Evolutionary conservation across 768 basidiomycete species (phyloP), one percentile per base, ranked within the genome.

Genomic region (Rhizopogon vinicolor): DNA sequence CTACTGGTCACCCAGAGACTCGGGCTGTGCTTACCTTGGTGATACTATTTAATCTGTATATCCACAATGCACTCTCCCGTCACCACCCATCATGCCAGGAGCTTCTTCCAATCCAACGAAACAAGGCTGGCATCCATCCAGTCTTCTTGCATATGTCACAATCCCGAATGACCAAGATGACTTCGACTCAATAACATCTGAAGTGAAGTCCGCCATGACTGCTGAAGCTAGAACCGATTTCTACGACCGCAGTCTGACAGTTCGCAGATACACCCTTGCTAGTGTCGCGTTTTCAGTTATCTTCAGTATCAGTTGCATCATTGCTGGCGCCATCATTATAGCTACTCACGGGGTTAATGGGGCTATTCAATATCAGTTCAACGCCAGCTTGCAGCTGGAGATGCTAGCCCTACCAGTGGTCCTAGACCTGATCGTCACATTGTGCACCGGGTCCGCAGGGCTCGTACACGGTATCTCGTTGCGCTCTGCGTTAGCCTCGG

Each of bases 391-490:
- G 59, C 35, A 62, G 48, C 55, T 51, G n/a, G 65, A 70, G 40
- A 35, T 61, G 3, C 35, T 70, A 31, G 37, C 16, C 44, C 60
- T 70, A 25, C 25, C 25, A 4, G 25, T 72, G 8, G 62, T 19
- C 2, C 59, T 70, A 48, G 65, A 66, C 19, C 35, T 66, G 12
- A 56, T 70, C 52, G 62, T 70, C 33, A 57, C 65, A 0, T 40
- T 55, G 3, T 70, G 69, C 22, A 70, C 68, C 13, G 69, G 72
- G 37, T 62, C 71, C 3, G 65, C 55, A 5, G 70, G 69, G 3
- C 62, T 64, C 5, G 31, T 31, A 31, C 31, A 31, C 9, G 31
- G 31, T 31, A 31, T 7, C 31, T 31, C 31, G 31, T 31, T 31
- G 7, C 31, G 31, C 8, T 31, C 31, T 9, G 31, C 31, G 1